These are phyloP conservation scores for Myxozyma nipponensis DNA, from an alignment of 805 yeast genomes.

Conservation along the genomic window DNA sequence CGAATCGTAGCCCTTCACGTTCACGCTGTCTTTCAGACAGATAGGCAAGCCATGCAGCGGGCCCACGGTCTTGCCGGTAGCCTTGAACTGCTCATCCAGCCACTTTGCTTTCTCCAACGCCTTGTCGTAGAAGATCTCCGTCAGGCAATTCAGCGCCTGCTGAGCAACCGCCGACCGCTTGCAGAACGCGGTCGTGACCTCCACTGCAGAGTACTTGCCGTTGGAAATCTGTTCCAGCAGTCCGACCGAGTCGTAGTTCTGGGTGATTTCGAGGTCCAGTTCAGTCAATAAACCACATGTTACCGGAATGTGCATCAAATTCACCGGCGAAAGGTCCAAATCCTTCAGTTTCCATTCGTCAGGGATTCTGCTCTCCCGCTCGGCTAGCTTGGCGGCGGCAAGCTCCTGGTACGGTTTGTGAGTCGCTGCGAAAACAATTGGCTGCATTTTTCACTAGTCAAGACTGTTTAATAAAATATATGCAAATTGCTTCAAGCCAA, in stretches of 20 bases:
- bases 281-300: conserved; percentile 26
- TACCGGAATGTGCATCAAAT: conserved; percentile 21
- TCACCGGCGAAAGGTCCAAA: conserved; percentile 15
- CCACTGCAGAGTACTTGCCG: conserved; percentile 42
- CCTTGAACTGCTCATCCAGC: conserved; percentile 49
- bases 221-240: conserved; percentile 25
- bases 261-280: conserved; percentile 33
- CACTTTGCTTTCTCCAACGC: conserved; percentile 55
- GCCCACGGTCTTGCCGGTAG: conserved; percentile 47
- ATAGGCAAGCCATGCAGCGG: conserved; percentile 64
- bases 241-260: conserved; percentile 25
- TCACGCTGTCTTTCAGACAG: conserved; percentile 62
- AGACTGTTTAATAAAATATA: no score
- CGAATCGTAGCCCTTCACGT: conserved; percentile 51
- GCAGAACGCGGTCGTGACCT: conserved; percentile 53
- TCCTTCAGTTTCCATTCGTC: conserved; percentile 41
- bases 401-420: conserved; percentile 39
- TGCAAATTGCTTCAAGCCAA: no score
- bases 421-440: conserved; percentile 17
- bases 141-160: conserved; percentile 44
- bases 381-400: conserved; percentile 42
- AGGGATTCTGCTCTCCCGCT: conserved; percentile 45
- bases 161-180: conserved; percentile 56
- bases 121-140: conserved; percentile 50
- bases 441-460: conserved; percentile 23